phyloP scores from a whole-genome alignment of 2,329 filamentous ascomycete genomes.

The Epichloe sp. region DNA sequence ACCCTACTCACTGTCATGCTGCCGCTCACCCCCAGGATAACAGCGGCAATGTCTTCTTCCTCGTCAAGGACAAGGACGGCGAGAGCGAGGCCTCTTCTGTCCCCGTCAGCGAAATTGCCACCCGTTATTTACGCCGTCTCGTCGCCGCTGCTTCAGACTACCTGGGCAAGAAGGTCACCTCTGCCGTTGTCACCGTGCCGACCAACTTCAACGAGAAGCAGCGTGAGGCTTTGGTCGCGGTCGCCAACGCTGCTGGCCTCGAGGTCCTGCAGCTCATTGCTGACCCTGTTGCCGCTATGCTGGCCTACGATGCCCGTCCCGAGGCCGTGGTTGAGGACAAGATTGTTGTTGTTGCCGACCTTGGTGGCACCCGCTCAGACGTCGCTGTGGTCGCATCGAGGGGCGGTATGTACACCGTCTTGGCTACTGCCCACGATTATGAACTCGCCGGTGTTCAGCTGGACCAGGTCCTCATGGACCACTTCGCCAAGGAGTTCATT shows the following conservation, averaged over 20 bases:
- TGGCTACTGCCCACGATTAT: conserved; percentile 91
- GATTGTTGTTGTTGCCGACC: conserved; percentile 78
- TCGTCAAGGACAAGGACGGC: conserved; percentile 60
- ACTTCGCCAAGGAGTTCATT: conserved; percentile 97
- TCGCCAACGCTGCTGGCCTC: conserved; percentile 67
- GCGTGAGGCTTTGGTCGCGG: conserved; percentile 63
- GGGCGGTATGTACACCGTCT: conserved; percentile 89
- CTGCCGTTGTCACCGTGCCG: conserved; percentile 87
- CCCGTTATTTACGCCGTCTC: conserved; percentile 72
- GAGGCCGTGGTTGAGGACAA: conserved; percentile 70
- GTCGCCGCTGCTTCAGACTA: conserved; percentile 78
- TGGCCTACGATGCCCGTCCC: conserved; percentile 82
- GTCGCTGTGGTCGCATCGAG: conserved; percentile 81
- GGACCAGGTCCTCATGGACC: conserved; percentile 83
- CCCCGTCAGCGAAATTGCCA: conserved; percentile 67
- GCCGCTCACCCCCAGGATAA: conserved; percentile 77
- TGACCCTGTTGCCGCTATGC: conserved; percentile 76
- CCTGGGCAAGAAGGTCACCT: conserved; percentile 82
- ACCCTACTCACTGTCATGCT: conserved; percentile 86
- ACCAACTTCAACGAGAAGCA: conserved; percentile 88
- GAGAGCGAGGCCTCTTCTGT: conserved; percentile 54
- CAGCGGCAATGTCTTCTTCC: conserved; percentile 63
- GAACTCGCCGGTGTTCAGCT: conserved; percentile 77
- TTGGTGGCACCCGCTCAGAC: conserved; percentile 87
- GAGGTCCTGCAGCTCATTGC: conserved; percentile 88